phyloP scores from a whole-genome alignment of 2,329 filamentous ascomycete species.

The Stachybotrys chartarum region DNA sequence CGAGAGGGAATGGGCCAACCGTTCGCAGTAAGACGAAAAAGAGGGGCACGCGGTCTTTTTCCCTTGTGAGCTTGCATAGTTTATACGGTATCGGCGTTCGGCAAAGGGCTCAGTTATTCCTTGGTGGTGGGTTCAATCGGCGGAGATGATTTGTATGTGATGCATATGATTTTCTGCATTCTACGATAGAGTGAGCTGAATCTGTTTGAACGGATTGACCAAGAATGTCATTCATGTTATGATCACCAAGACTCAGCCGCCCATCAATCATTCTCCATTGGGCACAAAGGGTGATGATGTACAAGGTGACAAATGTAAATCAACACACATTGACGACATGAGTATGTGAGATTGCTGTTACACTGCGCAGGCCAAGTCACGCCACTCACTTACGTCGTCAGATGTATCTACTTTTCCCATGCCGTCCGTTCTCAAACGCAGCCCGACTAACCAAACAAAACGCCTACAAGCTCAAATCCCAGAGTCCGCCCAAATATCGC shows the following conservation, averaged over 20 bases:
- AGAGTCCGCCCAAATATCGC: neutral
- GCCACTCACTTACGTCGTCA: no score
- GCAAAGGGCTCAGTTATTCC: constrained; percentile 8
- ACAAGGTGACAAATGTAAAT: no score
- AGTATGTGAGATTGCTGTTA: no score
- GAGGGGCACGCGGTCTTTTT: constrained; percentile 6
- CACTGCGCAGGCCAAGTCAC: no score
- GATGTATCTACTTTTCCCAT: no score
- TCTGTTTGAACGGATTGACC: neutral
- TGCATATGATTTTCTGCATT: constrained; percentile 21
- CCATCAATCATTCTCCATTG: no score
- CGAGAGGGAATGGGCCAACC: constrained; percentile 69
- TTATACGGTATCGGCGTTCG: constrained; percentile 23
- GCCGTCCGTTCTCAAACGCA: neutral
- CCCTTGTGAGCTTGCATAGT: constrained; percentile 35
- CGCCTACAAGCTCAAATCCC: neutral
- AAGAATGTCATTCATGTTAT: neutral
- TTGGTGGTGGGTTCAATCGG: constrained; percentile 7
- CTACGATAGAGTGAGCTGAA: constrained; percentile 7
- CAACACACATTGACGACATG: no score
- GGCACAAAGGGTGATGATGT: no score
- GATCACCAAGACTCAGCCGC: neutral
- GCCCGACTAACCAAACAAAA: neutral
- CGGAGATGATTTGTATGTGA: constrained; percentile 18
- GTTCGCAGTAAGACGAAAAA: constrained; percentile 19